Conservation (phyloP, 345 rosid species). For the Eucalyptus cloeziana region DNA sequence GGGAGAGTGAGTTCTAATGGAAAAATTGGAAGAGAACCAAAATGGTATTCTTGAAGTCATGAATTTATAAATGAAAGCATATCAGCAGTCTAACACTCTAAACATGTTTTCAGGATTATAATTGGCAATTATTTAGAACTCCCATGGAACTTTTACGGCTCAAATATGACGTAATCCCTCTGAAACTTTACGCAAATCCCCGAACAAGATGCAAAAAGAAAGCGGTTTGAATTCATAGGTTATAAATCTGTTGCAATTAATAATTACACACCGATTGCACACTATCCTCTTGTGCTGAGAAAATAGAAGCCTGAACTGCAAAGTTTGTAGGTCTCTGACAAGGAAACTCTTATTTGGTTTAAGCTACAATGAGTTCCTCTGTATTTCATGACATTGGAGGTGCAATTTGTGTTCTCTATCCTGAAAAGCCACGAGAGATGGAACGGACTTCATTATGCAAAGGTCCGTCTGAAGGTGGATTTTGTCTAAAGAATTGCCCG, state of each 20-base stretch:
- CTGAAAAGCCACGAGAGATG: neutral
- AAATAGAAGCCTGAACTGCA: neutral
- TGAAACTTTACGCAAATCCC: neutral
- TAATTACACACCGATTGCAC: neutral
- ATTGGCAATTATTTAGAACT: neutral
- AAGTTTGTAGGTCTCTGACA: neutral
- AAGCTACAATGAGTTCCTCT: neutral
- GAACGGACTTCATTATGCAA: neutral
- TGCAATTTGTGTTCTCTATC: neutral
- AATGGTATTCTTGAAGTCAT: neutral
- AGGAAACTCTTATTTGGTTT: neutral
- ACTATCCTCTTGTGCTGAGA: neutral
- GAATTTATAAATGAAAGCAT: neutral
- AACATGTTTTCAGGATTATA: neutral
- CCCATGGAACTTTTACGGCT: neutral
- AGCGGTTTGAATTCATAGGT: neutral
- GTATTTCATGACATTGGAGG: neutral
- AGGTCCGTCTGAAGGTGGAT: neutral
- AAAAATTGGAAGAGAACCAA: neutral
- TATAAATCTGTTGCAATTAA: neutral
- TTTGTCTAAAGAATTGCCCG: neutral
- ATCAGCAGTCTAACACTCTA: neutral
- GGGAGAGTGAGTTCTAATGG: neutral
- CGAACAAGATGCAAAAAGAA: neutral
- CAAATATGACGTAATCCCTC: neutral